Conservation (phyloP, 495 filamentous ascomycete genomes). For the Neurospora terricola region DNA sequence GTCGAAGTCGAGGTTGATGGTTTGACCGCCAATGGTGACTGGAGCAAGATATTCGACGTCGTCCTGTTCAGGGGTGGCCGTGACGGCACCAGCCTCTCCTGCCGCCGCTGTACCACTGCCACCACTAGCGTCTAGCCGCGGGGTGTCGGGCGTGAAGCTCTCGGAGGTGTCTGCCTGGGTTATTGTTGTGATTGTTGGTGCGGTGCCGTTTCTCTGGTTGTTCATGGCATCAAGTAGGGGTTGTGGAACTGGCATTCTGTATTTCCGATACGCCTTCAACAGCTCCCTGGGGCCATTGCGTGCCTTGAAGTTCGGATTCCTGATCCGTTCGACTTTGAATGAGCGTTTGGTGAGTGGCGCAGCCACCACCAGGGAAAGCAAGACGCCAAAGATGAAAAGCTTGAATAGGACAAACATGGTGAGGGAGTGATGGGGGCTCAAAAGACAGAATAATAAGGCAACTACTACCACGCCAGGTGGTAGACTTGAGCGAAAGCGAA, state of each 20-base stretch:
- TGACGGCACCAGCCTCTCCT: slow-evolving; percentile 38
- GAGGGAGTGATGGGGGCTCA: slow-evolving; percentile 26
- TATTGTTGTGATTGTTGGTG: neutral
- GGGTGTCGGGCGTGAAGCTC: slow-evolving; percentile 18
- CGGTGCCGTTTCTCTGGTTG: slow-evolving; percentile 5
- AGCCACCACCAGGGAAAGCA: slow-evolving; percentile 23
- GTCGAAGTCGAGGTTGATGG: slow-evolving; percentile 68
- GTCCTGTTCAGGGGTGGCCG: slow-evolving; percentile 48
- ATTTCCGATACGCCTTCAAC: slow-evolving; percentile 55
- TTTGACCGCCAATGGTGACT: slow-evolving; percentile 64
- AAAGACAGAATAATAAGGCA: slow-evolving; percentile 11
- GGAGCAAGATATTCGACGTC: slow-evolving; percentile 64
- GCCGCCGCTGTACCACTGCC: neutral
- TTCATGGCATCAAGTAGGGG: slow-evolving; percentile 29
- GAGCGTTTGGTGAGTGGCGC: slow-evolving; percentile 34
- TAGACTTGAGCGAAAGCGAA: slow-evolving; percentile 7
- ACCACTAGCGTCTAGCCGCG: neutral
- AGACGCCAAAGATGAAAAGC: slow-evolving; percentile 23
- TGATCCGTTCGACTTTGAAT: slow-evolving; percentile 51
- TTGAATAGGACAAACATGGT: slow-evolving; percentile 25
- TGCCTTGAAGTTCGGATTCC: slow-evolving; percentile 41
- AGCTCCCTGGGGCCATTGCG: slow-evolving; percentile 47
- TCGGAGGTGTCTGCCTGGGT: neutral
- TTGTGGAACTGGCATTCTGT: slow-evolving; percentile 40
- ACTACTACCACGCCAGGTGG: slow-evolving; percentile 17